Conservation (phyloP, 2,329 filamentous ascomycete genomes). For the Penicillium crustosum region DNA sequence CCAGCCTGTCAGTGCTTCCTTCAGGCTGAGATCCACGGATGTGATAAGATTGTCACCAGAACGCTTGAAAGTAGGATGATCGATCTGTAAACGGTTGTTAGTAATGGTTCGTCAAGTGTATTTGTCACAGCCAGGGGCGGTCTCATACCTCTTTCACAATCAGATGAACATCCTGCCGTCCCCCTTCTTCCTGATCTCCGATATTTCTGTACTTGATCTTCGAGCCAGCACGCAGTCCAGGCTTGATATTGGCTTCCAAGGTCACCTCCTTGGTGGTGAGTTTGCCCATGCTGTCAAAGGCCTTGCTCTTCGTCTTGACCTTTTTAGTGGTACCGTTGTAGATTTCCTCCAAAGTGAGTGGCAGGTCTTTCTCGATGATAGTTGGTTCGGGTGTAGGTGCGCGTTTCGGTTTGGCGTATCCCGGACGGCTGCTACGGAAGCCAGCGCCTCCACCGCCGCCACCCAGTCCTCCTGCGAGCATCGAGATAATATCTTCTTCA, state of each 20-base stretch:
- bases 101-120: constrained; percentile 18
- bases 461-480: constrained; percentile 42
- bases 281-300: constrained; percentile 80
- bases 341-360: constrained; percentile 82
- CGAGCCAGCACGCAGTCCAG: constrained; percentile 90
- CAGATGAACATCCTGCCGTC: constrained; percentile 92
- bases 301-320: constrained; percentile 97
- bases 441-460: constrained; percentile 41
- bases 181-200: constrained; percentile 96
- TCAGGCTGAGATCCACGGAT: constrained; percentile 77
- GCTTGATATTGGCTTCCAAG: constrained; percentile 91
- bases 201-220: constrained; percentile 98
- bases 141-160: constrained; percentile 83
- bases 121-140: background rate
- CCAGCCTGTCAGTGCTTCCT: constrained; percentile 95
- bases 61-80: constrained; percentile 78
- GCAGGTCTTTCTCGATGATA: constrained; percentile 81
- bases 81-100: constrained; percentile 66
- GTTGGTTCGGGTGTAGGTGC: constrained; percentile 76
- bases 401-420: constrained; percentile 31
- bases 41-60: constrained; percentile 84
- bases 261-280: constrained; percentile 84
- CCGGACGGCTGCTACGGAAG: constrained; percentile 31
- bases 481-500: constrained; percentile 57
- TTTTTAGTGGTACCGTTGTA: constrained; percentile 89